A percentile compares a stretch with the other conserved stretches of the same genome.
These are phyloP conservation scores for Paxillus involutus DNA, from an alignment of 768 basidiomycete species.

Conservation along the genomic window DNA sequence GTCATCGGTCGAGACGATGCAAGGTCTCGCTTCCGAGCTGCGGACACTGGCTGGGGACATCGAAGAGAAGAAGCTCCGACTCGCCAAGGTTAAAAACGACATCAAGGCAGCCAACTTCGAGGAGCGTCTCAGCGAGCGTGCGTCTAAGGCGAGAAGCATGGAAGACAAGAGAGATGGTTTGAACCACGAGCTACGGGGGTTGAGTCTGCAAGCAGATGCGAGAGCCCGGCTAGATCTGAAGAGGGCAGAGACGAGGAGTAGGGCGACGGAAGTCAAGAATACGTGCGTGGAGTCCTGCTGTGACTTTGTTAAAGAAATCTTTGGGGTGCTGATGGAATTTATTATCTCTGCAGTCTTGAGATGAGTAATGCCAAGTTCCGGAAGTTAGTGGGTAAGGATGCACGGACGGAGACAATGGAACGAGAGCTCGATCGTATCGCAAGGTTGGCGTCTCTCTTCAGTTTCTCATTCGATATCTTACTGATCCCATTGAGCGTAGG, in stretches of 20 bases:
- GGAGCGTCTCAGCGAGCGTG: conserved; percentile 54
- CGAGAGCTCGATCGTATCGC: conserved; percentile 60
- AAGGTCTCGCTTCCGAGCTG: conserved; percentile 54
- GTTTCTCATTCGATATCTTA: neutral
- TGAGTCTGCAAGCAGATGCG: conserved; percentile 79
- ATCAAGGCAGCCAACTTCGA: conserved; percentile 66
- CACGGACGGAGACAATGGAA: conserved; percentile 69
- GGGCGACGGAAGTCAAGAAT: conserved; percentile 63
- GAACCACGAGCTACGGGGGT: conserved; percentile 63
- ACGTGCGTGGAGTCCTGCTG: conserved; percentile 46
- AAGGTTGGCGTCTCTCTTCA: conserved; percentile 45
- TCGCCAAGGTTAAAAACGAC: conserved; percentile 59
- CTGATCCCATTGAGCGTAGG: conserved; percentile 37
- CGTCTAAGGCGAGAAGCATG: conserved; percentile 50
- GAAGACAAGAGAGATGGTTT: conserved; percentile 72
- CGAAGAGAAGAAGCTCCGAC: conserved; percentile 61
- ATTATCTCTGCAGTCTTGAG: conserved; percentile 51
- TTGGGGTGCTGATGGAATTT: conserved; percentile 2
- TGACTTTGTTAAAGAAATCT: neutral
- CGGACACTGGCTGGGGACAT: conserved; percentile 59
- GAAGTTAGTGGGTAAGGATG: conserved; percentile 61
- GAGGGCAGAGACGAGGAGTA: conserved; percentile 61
- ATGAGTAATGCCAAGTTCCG: conserved; percentile 59
- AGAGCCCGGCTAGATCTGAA: conserved; percentile 80
- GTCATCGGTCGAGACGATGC: conserved; percentile 52